Base-by-base conservation (phyloP, 768 basidiomycete genomes). In the Pisolithus sp. region DNA sequence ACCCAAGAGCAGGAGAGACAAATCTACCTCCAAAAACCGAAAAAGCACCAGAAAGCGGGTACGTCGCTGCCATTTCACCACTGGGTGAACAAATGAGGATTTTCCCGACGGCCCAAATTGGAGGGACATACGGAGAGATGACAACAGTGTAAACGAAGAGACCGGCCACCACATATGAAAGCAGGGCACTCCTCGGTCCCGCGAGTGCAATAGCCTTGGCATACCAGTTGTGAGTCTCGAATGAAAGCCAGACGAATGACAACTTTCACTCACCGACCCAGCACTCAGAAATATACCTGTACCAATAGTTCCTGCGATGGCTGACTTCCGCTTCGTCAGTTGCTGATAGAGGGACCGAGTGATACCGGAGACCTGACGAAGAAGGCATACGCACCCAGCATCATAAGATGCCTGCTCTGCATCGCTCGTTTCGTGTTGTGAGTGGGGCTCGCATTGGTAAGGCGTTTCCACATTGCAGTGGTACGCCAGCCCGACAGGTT, bases 51-150 rank as follows among this genome's bases (percentile, higher is more conserved):
- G 79, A 78, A 23, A 83, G 78, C 0, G 80, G 82, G 52, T 73
- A 82, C 68, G 82, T 77, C 17, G 79, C 74, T 20, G 82, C 73
- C 83, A 86, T 84, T 61, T 85, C 83, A 10, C 82, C 82, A 30
- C 78, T 80, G 30, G 41, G 23, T n/a, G 26, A n/a, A 48, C 26
- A 40, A 12, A 17, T 49, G 8, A 36, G 30, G 23, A 21, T 4
- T 34, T 31, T 12, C 41, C 13, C 4, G 17, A 49, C 31, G n/a
- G 10, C 26, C 24, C 13, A 26, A 3, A 26, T 9, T n/a, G 9
- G 13, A 26, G 23, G 1, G 40, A 57, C 72, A 61, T 51, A 78
- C 74, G 84, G 61, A n/a, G 79, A 67, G 24, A 83, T 81, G 43
- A 83, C 80, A 34, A 83, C 81, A 38, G 76, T 68, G 62, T 80